Evolutionary conservation across 345 rosid genomes (phyloP).

Genomic region (Arabis alpina): DNA sequence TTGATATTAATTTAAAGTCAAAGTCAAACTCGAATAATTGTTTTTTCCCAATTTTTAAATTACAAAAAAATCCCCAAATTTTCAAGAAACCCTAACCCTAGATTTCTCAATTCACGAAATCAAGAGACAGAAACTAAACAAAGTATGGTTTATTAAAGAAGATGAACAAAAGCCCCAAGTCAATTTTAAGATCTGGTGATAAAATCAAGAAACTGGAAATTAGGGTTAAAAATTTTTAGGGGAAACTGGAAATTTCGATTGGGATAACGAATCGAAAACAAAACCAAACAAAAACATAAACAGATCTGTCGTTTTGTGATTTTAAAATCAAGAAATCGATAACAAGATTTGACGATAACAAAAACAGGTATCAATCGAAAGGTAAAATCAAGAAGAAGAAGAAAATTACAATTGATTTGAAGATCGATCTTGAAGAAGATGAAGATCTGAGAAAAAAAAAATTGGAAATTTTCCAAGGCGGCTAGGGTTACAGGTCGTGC

Average conservation of each 20-base stretch:
- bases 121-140: not conserved
- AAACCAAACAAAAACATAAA: not conserved
- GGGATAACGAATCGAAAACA: not conserved
- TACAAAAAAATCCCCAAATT: constrained; percentile 34
- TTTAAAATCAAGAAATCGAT: constrained; percentile 16
- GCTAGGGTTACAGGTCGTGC: constrained; percentile 43
- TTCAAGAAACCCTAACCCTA: constrained; percentile 49
- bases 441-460: constrained; percentile 32
- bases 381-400: constrained; percentile 21
- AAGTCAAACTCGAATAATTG: constrained; percentile 17
- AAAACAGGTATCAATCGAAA: constrained; percentile 41
- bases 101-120: constrained; percentile 44
- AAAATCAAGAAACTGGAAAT: no score
- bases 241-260: constrained; percentile 28
- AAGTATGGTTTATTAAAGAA: not conserved
- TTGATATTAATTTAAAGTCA: constrained; percentile 8
- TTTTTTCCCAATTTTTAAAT: constrained; percentile 29
- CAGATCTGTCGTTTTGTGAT: constrained; percentile 25
- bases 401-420: constrained; percentile 40
- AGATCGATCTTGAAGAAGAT: constrained; percentile 31
- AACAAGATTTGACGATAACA: constrained; percentile 26
- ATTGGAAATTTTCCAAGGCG: constrained; percentile 33
- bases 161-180: constrained; percentile 26
- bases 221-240: constrained; percentile 13
- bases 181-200: constrained; percentile 23